Evolutionary conservation across 2,329 filamentous ascomycete species (phyloP).

Genomic region (Ophiostoma angusticollis): DNA sequence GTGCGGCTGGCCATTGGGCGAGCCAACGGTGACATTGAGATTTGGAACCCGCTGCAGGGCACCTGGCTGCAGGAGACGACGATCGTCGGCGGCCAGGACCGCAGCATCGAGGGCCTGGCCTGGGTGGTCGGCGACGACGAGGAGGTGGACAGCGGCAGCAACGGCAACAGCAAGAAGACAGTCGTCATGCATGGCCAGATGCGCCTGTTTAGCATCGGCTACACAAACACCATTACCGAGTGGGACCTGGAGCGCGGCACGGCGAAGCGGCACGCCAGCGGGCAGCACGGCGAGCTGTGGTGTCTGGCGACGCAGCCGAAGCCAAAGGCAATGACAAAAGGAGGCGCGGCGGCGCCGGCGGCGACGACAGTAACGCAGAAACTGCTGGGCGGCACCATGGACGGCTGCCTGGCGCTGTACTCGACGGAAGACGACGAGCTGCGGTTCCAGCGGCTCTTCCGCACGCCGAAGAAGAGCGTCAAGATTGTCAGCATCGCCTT

Average conservation of each 20-base stretch:
- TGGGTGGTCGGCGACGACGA: slow-evolving; percentile 84
- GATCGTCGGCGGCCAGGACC: slow-evolving; percentile 68
- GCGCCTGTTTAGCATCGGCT: slow-evolving; percentile 91
- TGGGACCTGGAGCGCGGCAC: slow-evolving; percentile 78
- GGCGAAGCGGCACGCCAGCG: slow-evolving; percentile 70
- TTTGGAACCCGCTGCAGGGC: slow-evolving; percentile 81
- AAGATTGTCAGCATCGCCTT: slow-evolving; percentile 87
- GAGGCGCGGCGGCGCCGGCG: slow-evolving; percentile 10
- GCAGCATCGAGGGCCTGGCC: slow-evolving; percentile 78
- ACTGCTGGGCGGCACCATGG: slow-evolving; percentile 76
- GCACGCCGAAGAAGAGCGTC: slow-evolving; percentile 59
- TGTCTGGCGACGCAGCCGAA: slow-evolving; percentile 80
- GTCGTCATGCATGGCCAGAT: slow-evolving; percentile 52
- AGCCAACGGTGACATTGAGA: slow-evolving; percentile 91
- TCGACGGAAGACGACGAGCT: slow-evolving; percentile 77
- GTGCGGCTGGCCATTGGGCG: slow-evolving; percentile 79
- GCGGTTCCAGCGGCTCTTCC: slow-evolving; percentile 61
- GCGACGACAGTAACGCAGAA: slow-evolving; percentile 33
- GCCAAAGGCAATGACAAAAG: slow-evolving; percentile 19
- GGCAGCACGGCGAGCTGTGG: slow-evolving; percentile 94
- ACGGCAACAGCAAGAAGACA: slow-evolving; percentile 34
- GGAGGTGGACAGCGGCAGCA: slow-evolving; percentile 45
- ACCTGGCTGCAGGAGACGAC: slow-evolving; percentile 84
- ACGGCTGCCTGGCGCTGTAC: slow-evolving; percentile 78
- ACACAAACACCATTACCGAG: slow-evolving; percentile 82